Evolutionary conservation across 2,329 filamentous ascomycete species (phyloP).

Genomic region (Bipolaris bicolor): DNA sequence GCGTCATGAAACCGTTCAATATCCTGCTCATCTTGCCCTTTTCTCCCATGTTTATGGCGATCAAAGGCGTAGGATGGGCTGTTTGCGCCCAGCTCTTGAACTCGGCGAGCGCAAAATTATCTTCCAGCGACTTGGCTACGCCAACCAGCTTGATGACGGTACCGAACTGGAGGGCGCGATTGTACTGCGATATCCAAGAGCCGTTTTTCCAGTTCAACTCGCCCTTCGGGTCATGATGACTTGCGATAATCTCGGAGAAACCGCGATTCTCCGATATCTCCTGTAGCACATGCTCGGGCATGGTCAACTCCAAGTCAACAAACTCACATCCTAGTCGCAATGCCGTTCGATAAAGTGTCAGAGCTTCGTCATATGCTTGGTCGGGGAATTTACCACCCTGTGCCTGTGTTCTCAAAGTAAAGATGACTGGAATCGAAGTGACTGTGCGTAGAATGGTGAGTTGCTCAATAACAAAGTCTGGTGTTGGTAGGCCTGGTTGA

Average conservation of each 20-base stretch:
- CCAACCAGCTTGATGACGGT: conserved; percentile 96
- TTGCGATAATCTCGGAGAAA: conserved; percentile 85
- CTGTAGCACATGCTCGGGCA: conserved; percentile 76
- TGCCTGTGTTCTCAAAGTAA: conserved; percentile 82
- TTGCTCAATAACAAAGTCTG: conserved; percentile 82
- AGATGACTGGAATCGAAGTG: conserved; percentile 81
- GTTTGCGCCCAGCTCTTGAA: conserved; percentile 80
- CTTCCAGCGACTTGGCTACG: conserved; percentile 73
- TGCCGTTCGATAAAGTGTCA: conserved; percentile 77
- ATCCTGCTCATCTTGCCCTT: conserved; percentile 88
- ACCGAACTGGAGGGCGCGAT: conserved; percentile 85
- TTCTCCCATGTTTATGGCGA: conserved; percentile 94
- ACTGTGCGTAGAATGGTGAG: conserved; percentile 77
- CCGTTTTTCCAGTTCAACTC: conserved; percentile 86
- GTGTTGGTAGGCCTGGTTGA: conserved; percentile 62
- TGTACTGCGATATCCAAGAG: conserved; percentile 91
- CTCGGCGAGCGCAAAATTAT: conserved; percentile 82
- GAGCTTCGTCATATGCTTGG: conserved; percentile 70
- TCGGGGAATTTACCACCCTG: conserved; percentile 93
- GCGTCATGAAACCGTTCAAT: conserved; percentile 90
- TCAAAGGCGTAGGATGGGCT: conserved; percentile 80
- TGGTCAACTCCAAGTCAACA: conserved; percentile 88
- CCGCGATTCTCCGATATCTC: conserved; percentile 72
- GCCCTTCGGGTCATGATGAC: conserved; percentile 86
- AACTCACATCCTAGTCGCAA: conserved; percentile 88